Conservation (phyloP, 2,329 filamentous ascomycete species). For the Neospermospora avenae region DNA sequence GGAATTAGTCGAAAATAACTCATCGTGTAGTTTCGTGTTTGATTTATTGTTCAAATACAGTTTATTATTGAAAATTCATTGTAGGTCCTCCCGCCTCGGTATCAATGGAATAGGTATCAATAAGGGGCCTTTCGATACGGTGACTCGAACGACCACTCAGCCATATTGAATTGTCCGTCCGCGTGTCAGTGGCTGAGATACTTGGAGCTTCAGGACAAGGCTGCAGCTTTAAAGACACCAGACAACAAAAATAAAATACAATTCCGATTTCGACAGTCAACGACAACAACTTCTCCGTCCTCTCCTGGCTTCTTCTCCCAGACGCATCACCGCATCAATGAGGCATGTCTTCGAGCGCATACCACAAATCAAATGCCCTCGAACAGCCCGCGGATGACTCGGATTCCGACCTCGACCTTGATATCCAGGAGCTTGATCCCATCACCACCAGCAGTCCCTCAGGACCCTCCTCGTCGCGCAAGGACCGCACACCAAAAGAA, state of each 20-base stretch:
- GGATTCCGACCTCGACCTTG: conserved; percentile 73
- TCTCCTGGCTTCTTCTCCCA: background rate
- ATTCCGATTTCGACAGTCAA: no score
- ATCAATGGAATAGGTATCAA: background rate
- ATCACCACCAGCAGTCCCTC: conserved; percentile 30
- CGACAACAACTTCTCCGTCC: background rate
- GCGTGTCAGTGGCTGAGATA: conserved; percentile 26
- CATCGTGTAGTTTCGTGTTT: no score
- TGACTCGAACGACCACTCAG: background rate
- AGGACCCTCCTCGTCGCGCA: conserved; percentile 28
- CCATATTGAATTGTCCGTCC: background rate
- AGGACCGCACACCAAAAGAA: conserved; percentile 30
- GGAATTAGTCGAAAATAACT: no score
- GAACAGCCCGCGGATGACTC: conserved; percentile 66
- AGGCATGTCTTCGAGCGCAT: conserved; percentile 37
- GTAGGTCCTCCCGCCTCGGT: background rate
- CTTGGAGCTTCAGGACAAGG: background rate
- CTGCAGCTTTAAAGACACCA: conserved; percentile 6
- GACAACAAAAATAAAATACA: no score
- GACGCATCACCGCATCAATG: conserved; percentile 33
- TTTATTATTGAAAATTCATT: no score
- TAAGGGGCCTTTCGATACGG: background rate
- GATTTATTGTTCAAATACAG: no score
- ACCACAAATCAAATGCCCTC: conserved; percentile 42
- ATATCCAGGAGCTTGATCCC: conserved; percentile 77